Conservation (phyloP, 2,329 filamentous ascomycete genomes). For the Colletotrichum aenigma region DNA sequence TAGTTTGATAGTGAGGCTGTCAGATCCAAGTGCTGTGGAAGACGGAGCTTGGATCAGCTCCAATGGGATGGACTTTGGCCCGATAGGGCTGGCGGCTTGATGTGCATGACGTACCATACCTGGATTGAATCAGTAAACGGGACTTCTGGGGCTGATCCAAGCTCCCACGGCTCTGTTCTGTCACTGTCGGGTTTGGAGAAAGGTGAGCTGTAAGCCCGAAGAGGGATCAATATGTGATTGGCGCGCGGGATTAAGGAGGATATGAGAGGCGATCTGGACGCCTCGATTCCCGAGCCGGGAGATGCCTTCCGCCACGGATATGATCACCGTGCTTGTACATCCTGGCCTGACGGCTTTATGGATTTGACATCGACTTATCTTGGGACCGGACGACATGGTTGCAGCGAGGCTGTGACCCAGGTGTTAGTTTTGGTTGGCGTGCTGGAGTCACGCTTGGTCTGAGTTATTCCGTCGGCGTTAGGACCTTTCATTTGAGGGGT, state of each 20-base stretch:
- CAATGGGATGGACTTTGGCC: not conserved
- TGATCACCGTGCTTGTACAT: not conserved
- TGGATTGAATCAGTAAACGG: not conserved
- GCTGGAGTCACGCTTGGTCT: not conserved
- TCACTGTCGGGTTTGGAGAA: not conserved
- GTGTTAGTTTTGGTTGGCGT: accelerated
- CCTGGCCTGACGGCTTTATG: not conserved
- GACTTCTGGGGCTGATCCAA: not conserved
- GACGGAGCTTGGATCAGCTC: not conserved
- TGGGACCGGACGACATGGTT: not conserved
- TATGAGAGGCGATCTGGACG: not conserved
- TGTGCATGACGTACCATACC: not conserved
- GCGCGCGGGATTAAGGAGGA: not conserved
- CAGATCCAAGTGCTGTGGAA: not conserved
- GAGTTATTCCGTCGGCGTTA: not conserved
- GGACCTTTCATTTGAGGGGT: not conserved
- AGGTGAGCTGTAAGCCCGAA: not conserved
- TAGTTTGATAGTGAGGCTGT: not conserved
- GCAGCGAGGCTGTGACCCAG: not conserved
- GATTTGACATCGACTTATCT: not conserved
- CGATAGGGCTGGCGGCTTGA: not conserved
- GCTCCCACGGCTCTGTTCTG: not conserved
- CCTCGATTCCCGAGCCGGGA: not conserved
- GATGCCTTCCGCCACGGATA: not conserved
- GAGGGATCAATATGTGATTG: not conserved